Evolutionary conservation across 176 grass and related monocot genomes (phyloP).

Genomic region (Luzula sylvatica): DNA sequence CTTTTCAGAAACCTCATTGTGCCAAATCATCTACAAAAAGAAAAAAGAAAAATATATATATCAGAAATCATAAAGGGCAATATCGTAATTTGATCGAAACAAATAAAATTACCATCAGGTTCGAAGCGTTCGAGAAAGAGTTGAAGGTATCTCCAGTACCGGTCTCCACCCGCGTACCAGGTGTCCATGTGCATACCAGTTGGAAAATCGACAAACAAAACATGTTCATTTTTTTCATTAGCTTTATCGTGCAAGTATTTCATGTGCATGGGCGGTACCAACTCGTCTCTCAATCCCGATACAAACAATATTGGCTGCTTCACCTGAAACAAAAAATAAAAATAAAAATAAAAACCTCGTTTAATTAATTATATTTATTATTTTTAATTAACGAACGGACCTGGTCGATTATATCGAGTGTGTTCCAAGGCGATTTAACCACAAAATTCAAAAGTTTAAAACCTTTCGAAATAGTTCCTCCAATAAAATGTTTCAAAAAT

Average conservation of each 20-base stretch:
- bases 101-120: conserved; percentile 50
- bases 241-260: conserved; percentile 59
- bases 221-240: conserved; percentile 42
- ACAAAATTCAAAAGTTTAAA: conserved; percentile 85
- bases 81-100: conserved; percentile 20
- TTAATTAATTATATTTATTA: not conserved
- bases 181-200: conserved; percentile 98
- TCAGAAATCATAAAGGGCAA: too few species aligned
- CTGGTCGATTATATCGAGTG: conserved; percentile 69
- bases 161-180: conserved; percentile 73
- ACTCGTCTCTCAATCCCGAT: conserved; percentile 93
- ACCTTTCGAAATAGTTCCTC: conserved; percentile 70
- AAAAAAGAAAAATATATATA: too few species aligned
- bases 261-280: conserved; percentile 90
- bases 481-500: conserved; percentile 91
- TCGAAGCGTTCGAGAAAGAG: conserved; percentile 61
- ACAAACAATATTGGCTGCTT: conserved; percentile 87
- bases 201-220: conserved; percentile 93
- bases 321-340: conserved; percentile 26
- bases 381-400: conserved; percentile 25
- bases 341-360: not conserved
- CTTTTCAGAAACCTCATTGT: too few species aligned
- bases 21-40: too few species aligned
- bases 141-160: conserved; percentile 92
- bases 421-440: conserved; percentile 94